Evolutionary conservation across 768 basidiomycete genomes (phyloP).

Genomic region (Lactarius evosmus): DNA sequence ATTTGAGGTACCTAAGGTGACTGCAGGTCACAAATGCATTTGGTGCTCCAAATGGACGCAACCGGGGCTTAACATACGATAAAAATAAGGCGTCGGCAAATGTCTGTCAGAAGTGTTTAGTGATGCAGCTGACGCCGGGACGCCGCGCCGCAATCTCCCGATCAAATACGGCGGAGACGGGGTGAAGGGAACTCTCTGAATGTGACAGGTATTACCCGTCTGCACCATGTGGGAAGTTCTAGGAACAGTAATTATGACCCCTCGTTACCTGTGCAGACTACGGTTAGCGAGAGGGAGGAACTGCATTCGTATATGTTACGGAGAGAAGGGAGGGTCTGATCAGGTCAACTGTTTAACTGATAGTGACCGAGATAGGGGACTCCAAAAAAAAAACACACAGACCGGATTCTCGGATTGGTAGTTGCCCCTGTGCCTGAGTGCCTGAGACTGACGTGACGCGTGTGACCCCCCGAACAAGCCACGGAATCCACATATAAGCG

Average conservation of each 20-base stretch:
- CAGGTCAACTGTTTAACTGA: not conserved
- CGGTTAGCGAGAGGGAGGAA: not conserved
- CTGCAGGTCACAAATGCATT: not conserved
- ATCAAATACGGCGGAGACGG: not conserved
- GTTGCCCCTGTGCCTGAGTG: not conserved
- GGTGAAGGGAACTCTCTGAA: not conserved
- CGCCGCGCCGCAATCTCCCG: not conserved
- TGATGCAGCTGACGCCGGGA: not conserved
- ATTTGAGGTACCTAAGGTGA: not conserved
- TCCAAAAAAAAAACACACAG: not conserved
- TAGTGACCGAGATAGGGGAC: not conserved
- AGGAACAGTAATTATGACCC: not conserved
- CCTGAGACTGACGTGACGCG: not conserved
- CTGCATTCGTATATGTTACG: not conserved
- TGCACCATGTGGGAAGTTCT: not conserved
- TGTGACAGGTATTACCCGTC: not conserved
- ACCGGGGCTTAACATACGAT: not conserved
- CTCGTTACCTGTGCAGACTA: not conserved
- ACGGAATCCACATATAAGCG: not conserved
- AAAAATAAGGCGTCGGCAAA: not conserved
- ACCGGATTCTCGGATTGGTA: not conserved
- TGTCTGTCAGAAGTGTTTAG: not conserved
- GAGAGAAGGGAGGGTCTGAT: not conserved
- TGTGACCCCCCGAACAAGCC: constrained; percentile 6
- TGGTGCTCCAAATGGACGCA: not conserved